Evolutionary conservation across 306 rosid genomes (phyloP).

Genomic region (Aeschynomene evenia): DNA sequence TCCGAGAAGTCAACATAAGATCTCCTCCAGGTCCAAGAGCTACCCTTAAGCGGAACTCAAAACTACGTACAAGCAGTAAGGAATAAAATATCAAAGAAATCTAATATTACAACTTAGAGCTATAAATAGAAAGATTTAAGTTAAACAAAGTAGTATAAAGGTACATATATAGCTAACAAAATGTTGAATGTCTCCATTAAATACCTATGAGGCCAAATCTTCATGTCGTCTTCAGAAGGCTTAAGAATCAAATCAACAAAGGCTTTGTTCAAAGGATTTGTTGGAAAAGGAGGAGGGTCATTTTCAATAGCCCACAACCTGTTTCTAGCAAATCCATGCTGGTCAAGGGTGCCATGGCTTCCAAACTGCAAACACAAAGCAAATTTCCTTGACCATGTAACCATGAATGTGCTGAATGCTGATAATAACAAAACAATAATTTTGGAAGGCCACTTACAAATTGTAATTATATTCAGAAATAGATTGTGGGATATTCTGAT

Average conservation of each 20-base stretch:
- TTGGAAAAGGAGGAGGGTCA: conserved; percentile 72
- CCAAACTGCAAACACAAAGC: conserved; percentile 62
- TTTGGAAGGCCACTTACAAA: background rate
- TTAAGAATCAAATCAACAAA: conserved; percentile 86
- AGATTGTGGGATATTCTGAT: background rate
- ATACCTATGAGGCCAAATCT: conserved; percentile 87
- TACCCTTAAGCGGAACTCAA: conserved; percentile 83
- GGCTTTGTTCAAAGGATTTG: conserved; percentile 56
- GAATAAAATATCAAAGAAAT: conserved; percentile 11
- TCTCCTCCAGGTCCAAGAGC: conserved; percentile 96
- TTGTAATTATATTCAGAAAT: conserved; percentile 19
- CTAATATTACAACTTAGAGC: background rate
- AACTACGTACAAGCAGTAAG: conserved; percentile 51
- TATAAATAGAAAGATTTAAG: background rate
- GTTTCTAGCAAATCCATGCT: conserved; percentile 90
- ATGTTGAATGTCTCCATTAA: background rate
- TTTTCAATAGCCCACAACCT: conserved; percentile 67
- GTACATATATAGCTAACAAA: background rate
- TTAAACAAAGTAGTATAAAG: background rate
- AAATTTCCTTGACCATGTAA: conserved; percentile 28
- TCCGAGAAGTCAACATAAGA: conserved; percentile 81
- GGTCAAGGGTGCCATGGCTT: conserved; percentile 64
- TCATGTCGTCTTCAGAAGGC: conserved; percentile 72
- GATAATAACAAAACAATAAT: background rate
- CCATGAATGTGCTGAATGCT: background rate